A percentile compares a stretch with the other conserved stretches of the same genome.
Evolutionary conservation across 352 stramenopile genomes (phyloP).

Genomic region (Pythium sp.): DNA sequence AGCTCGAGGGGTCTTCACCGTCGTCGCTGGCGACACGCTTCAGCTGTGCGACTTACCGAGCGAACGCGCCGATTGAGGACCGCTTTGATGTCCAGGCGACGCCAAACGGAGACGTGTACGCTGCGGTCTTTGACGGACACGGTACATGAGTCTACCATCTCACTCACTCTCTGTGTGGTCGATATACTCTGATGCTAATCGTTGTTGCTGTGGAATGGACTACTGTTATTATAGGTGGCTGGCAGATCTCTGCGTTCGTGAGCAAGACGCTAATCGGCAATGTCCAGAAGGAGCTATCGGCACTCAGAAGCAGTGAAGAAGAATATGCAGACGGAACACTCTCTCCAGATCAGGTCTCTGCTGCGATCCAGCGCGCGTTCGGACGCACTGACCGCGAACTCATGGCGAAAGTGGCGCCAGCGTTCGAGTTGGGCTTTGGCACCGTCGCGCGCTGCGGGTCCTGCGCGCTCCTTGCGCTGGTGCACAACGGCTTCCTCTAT

Average conservation of each 20-base stretch:
- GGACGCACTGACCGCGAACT: constrained; percentile 82
- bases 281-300: constrained; percentile 62
- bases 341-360: constrained; percentile 34
- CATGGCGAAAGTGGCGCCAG: constrained; percentile 63
- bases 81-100: constrained; percentile 69
- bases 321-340: constrained; percentile 13
- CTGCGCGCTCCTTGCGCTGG: constrained; percentile 75
- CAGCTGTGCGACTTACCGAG: constrained; percentile 55
- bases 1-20: constrained; percentile 27
- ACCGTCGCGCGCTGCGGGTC: constrained; percentile 80
- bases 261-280: constrained; percentile 72
- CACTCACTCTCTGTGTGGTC: not conserved
- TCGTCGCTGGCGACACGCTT: constrained; percentile 24
- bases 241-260: constrained; percentile 89
- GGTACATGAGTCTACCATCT: constrained; percentile 29
- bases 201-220: not conserved
- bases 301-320: not conserved
- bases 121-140: constrained; percentile 86
- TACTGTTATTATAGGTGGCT: constrained; percentile 49
- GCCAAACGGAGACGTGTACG: constrained; percentile 76
- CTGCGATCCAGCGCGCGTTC: constrained; percentile 78
- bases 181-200: not conserved
- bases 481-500: constrained; percentile 66
- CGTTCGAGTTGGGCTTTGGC: constrained; percentile 90
- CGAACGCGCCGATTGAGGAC: constrained; percentile 79